phyloP scores from a whole-genome alignment of 2,329 filamentous ascomycete species.

The Aureobasidium musti region DNA sequence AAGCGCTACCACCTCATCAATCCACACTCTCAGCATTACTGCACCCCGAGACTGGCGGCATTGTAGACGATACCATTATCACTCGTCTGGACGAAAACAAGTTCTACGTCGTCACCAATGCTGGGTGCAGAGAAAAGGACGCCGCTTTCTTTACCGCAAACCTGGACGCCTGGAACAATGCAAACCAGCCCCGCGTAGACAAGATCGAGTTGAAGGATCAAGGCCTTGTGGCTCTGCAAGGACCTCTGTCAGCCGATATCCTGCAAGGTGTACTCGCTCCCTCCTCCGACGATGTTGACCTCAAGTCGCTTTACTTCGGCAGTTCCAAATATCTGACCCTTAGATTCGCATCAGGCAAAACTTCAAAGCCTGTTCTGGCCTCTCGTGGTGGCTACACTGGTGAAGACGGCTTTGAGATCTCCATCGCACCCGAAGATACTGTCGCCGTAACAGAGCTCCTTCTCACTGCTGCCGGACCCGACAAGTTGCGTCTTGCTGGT shows the following conservation, averaged over 20 bases:
- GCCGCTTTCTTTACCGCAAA: slow-evolving; percentile 72
- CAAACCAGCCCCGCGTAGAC: slow-evolving; percentile 41
- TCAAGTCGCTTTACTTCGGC: slow-evolving; percentile 79
- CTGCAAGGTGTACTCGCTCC: slow-evolving; percentile 64
- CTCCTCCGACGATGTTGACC: slow-evolving; percentile 47
- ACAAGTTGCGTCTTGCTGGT: slow-evolving; percentile 77
- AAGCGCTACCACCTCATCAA: slow-evolving; percentile 63
- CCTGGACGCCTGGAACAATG: slow-evolving; percentile 62
- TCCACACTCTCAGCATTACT: slow-evolving; percentile 85
- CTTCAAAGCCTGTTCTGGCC: slow-evolving; percentile 64
- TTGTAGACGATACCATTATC: slow-evolving; percentile 92
- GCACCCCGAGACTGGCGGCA: slow-evolving; percentile 78
- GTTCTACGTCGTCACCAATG: slow-evolving; percentile 96
- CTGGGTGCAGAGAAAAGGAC: slow-evolving; percentile 88
- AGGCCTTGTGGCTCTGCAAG: slow-evolving; percentile 86
- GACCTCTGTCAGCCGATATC: slow-evolving; percentile 71
- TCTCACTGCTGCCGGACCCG: slow-evolving; percentile 58
- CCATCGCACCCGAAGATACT: slow-evolving; percentile 68
- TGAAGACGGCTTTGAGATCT: slow-evolving; percentile 97
- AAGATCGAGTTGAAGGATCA: slow-evolving; percentile 58
- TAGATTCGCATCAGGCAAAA: slow-evolving; percentile 57
- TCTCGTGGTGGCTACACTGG: slow-evolving; percentile 94
- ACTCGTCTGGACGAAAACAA: slow-evolving; percentile 69
- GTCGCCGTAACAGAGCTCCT: slow-evolving; percentile 68
- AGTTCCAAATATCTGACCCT: slow-evolving; percentile 68